Evolutionary conservation across 495 filamentous ascomycete genomes (phyloP), one percentile per base, ranked within the genome.

Genomic region (Neurospora sp.): DNA sequence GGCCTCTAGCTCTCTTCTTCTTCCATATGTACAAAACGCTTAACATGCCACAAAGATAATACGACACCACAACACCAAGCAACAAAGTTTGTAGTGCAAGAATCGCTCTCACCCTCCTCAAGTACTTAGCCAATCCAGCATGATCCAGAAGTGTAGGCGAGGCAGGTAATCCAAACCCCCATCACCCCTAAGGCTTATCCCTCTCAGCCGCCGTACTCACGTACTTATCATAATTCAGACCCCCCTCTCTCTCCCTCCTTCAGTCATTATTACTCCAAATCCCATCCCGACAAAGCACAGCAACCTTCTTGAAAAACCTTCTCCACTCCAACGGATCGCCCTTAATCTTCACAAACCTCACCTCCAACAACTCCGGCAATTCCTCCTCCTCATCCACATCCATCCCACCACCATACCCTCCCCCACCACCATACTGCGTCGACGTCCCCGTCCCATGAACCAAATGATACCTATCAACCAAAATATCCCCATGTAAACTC

Each of bases 251-350:
- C 35, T 37, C 6, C 35, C 35, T 37, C 35, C 35, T 37, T 37
- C 35, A 37, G 2, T 35, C 16, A 69, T 85, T 82, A 53, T 79
- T 81, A 69, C 81, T 96, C 74, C 81, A 87, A 53, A 98, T 88
- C 6, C 88, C 93, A 76, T 97, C 94, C 80, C 91, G 91, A 83
- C 94, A 96, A 39, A 94, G 83, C 72, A 94, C 84, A 20, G 90
- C 91, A 14, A 97, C 89, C 81, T 91, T 93, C 83, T 98, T 99
- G 86, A 99, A 99, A 79, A 99, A 95, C 69, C 96, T 87, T 72
- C 96, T 87, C 96, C 96, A 99, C 86, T 98, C 96, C 40, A 99
- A 81, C 12, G 96, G 96, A 85, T 99, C 96, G 14, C 96, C 96
- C 83, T 96, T 96, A 46, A 91, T 87, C 82, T 99, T 99, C 74